These are phyloP conservation scores for Dictyostelium brefeldianum DNA, from an alignment of 78 protist species.

Conservation along the genomic window DNA sequence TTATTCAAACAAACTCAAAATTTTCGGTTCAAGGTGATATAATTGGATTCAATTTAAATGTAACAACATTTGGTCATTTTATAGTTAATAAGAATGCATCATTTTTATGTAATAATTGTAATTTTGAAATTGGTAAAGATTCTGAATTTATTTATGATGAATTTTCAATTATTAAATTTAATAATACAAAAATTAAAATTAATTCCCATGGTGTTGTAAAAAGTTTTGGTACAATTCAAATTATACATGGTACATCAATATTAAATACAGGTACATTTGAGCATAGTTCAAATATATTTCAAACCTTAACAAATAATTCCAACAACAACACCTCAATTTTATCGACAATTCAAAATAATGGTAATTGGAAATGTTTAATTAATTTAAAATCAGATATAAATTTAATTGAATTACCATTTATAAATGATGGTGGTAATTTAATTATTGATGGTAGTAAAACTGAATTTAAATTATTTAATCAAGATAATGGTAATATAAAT, in stretches of 20 bases:
- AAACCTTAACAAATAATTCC: too few relatives aligned
- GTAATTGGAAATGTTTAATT: background rate
- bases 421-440: background rate
- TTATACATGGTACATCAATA: background rate
- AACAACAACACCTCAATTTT: too few relatives aligned
- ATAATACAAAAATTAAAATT: background rate
- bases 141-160: slow-evolving; percentile 1
- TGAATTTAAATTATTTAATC: background rate
- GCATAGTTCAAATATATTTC: background rate
- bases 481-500: background rate
- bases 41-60: background rate
- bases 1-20: background rate
- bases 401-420: slow-evolving; percentile 11
- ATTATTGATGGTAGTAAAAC: background rate
- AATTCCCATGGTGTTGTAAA: background rate
- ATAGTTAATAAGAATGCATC: background rate
- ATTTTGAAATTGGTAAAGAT: background rate
- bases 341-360: background rate
- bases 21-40: slow-evolving; percentile 4
- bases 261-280: background rate
- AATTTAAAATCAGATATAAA: background rate
- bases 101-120: slow-evolving; percentile 1
- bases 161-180: background rate
- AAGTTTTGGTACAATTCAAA: background rate
- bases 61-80: slow-evolving; percentile 11